Base-by-base conservation (phyloP, 345 rosid species). In the Pistacia vera region DNA sequence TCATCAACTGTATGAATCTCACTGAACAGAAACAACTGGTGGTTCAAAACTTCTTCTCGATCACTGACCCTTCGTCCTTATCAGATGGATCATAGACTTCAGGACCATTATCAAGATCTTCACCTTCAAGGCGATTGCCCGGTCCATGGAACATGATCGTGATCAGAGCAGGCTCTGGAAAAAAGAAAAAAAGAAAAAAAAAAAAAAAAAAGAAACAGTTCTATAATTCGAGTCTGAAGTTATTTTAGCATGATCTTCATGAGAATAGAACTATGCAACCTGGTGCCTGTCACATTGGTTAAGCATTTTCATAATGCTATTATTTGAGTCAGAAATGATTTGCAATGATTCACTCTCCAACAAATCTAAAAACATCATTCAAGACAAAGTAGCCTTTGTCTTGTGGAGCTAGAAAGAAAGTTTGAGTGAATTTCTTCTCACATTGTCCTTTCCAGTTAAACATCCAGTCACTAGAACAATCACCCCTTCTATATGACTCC, bases 381-480 rank as follows among this genome's bases (percentile, higher is more conserved):
- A 90, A 81, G 75, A 92, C 97, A 75, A 85, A 90, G 80, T 90
- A 90, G 35, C 97, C 97, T 55, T 82, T 87, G 51, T 92, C 94
- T 77, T 90, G 97, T 25, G 90, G 94, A 56, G 94, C 97, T 46
- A 92, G 84, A 80, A 91, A 91, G 85, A 91, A 91, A 6, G 88
- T 71, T 75, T 91, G 93, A 4, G 91, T 66, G 80, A 91, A 91
- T 81, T 88, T 90, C 84, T 85, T 76, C 78, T 82, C 77, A 87
- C 81, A 41, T 80, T 72, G 72, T 91, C 93, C 79, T 83, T 88
- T 77, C 91, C 92, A 57, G 90, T 90, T 70, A 91, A 80, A 83
- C 81, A 87, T 58, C 97, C 94, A 38, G 92, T 91, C 8, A 91
- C 97, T 33, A 90, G 74, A 69, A 91, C 92, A 73, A 90, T 88